phyloP scores from a whole-genome alignment of 441 rosid genomes.

The Gossypium armourianum region DNA sequence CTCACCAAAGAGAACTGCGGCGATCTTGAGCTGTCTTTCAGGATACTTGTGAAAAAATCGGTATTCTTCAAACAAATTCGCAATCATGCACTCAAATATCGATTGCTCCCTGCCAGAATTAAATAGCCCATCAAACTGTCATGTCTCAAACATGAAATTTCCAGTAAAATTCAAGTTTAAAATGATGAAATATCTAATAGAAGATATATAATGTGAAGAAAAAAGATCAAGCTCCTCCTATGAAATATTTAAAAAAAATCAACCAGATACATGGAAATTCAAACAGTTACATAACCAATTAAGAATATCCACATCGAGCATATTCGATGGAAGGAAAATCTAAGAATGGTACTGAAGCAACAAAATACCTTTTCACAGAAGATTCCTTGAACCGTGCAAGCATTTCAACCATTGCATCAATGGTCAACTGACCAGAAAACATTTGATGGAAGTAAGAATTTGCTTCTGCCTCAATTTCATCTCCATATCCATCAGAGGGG shows the following conservation, averaged over 20 bases:
- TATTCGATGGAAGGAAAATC: neutral
- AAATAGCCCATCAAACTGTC: neutral
- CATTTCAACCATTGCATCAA: conserved; percentile 90
- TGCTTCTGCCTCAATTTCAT: conserved; percentile 84
- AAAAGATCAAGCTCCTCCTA: neutral
- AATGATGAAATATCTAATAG: neutral
- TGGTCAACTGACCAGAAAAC: conserved; percentile 74
- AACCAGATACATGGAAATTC: neutral
- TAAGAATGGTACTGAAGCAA: neutral
- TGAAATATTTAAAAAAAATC: neutral
- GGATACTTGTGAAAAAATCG: conserved; percentile 94
- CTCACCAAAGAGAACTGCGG: conserved; percentile 94
- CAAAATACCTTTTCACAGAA: conserved; percentile 50
- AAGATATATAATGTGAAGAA: neutral
- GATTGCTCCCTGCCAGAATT: conserved; percentile 63
- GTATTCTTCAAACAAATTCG: conserved; percentile 86
- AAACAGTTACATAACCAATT: neutral
- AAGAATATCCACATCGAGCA: neutral
- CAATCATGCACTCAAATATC: conserved; percentile 94
- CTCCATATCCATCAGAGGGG: conserved; percentile 57
- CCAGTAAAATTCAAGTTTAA: neutral
- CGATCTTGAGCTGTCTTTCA: conserved; percentile 83
- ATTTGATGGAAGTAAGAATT: conserved; percentile 90
- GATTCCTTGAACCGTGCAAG: conserved; percentile 93
- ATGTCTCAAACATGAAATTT: neutral